phyloP scores from a whole-genome alignment of 2,329 filamentous ascomycete species.

The Hypomyces rosellus region DNA sequence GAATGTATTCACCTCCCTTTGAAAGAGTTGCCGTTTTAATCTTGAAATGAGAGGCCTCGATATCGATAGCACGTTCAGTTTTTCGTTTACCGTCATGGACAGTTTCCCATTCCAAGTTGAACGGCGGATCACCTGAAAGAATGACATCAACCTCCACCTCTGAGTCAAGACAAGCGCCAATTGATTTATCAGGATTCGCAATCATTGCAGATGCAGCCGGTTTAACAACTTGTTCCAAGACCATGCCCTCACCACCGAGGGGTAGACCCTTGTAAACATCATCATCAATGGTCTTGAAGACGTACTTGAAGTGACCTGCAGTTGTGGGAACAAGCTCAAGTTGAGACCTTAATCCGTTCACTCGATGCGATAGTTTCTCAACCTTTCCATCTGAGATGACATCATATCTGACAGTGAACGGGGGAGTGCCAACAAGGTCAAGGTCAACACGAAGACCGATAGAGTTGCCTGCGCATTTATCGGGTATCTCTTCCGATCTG shows the following conservation, averaged over 20 bases:
- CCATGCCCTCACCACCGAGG: constrained; percentile 54
- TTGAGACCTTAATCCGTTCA: constrained; percentile 73
- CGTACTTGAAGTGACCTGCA: constrained; percentile 81
- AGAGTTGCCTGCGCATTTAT: constrained; percentile 91
- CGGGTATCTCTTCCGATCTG: constrained; percentile 73
- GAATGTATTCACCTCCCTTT: constrained; percentile 82
- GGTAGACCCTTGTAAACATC: constrained; percentile 66
- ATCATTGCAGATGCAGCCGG: constrained; percentile 80
- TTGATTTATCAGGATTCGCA: constrained; percentile 44
- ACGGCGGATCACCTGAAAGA: constrained; percentile 78
- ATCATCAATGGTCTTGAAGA: constrained; percentile 76
- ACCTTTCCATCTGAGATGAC: constrained; percentile 57
- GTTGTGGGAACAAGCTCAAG: constrained; percentile 74
- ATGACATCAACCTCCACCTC: constrained; percentile 66
- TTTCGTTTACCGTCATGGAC: constrained; percentile 82
- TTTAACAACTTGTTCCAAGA: constrained; percentile 84
- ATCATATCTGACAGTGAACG: constrained; percentile 77
- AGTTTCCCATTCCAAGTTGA: constrained; percentile 85
- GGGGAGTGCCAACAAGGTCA: constrained; percentile 86
- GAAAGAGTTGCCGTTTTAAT: constrained; percentile 70
- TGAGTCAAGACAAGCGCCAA: constrained; percentile 77
- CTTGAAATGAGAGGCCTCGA: constrained; percentile 56
- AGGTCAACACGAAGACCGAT: constrained; percentile 85
- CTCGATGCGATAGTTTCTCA: constrained; percentile 46
- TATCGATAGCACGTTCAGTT: constrained; percentile 57